Evolutionary conservation across 257 asterid species (phyloP), one percentile per base, ranked within the genome.

Genomic region (Linderniella brevidens): DNA sequence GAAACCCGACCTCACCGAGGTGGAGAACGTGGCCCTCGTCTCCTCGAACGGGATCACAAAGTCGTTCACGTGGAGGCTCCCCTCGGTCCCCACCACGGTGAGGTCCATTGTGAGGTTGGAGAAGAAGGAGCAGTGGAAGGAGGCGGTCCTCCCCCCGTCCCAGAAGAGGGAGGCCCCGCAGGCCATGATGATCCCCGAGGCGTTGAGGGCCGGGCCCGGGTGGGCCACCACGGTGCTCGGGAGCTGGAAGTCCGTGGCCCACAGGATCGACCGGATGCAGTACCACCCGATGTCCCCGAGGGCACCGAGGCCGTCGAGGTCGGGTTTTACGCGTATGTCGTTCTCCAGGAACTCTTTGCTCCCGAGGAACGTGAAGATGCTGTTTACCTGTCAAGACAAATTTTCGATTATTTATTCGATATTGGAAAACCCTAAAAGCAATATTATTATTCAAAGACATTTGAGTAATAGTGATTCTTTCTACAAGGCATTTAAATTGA

Each of bases 221-320:
- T 67, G 9, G 0, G 93, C 80, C 0, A 73, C 58, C 2, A 58
- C 92, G 0, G 80, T 61, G 60, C 76, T 73, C 5, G 96, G 93
- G 0, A 85, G 64, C 46, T 71, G 65, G 5, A 63, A 81, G 29
- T 68, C 64, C 11, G 66, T 59, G 0, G 86, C 85, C 96, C 86
- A 85, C 25, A 85, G 59, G 63, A 78, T 76, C 29, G 92, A 83
- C 17, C 83, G 52, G 53, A 72, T 68, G 76, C 79, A 66, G 35
- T 78, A 85, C 96, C 96, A 85, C 13, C 96, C 93, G 0, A 25
- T 49, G 16, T 81, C 93, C 3, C 93, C 92, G 0, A 85, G 78
- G 16, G 80, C 92, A 36, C 92, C 96, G 0, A 73, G 88, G 13
- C 88, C 73, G 54, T 85, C 92, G n/a, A 85, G 92, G 52, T 76